Conservation (phyloP, 1,284 basidiomycete genomes). For the Ustilago shanxiensis region DNA sequence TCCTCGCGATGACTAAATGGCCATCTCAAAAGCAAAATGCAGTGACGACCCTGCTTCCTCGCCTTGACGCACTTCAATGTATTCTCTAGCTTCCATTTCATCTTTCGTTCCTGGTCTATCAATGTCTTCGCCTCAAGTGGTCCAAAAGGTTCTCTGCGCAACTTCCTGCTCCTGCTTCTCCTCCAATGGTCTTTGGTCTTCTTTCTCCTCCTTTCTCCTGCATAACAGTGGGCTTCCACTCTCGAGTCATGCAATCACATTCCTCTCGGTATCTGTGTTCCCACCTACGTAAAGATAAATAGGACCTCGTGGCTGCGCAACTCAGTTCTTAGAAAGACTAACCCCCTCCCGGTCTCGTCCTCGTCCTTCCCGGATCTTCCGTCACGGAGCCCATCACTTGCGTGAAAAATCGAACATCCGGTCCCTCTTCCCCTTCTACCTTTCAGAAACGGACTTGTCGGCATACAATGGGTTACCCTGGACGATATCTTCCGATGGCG, state of each 20-base stretch:
- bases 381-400: background rate
- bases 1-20: conserved; percentile 40
- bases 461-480: background rate
- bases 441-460: background rate
- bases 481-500: background rate
- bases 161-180: conserved; percentile 5
- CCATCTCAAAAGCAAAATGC: background rate
- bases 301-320: conserved; percentile 8
- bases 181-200: background rate
- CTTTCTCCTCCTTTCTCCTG: background rate
- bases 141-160: conserved; percentile 6
- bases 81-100: conserved; percentile 22
- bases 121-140: conserved; percentile 6
- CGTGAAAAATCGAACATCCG: background rate
- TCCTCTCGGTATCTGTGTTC: conserved; percentile 14
- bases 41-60: background rate
- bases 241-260: conserved; percentile 25
- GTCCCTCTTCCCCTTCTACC: background rate
- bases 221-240: conserved; percentile 13
- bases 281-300: background rate
- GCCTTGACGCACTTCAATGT: conserved; percentile 14
- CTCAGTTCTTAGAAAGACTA: background rate
- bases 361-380: background rate
- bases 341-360: background rate
- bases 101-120: conserved; percentile 19